Evolutionary conservation across 306 rosid species (phyloP), one percentile per base, ranked within the genome.

Genomic region (Purshia tridentata): DNA sequence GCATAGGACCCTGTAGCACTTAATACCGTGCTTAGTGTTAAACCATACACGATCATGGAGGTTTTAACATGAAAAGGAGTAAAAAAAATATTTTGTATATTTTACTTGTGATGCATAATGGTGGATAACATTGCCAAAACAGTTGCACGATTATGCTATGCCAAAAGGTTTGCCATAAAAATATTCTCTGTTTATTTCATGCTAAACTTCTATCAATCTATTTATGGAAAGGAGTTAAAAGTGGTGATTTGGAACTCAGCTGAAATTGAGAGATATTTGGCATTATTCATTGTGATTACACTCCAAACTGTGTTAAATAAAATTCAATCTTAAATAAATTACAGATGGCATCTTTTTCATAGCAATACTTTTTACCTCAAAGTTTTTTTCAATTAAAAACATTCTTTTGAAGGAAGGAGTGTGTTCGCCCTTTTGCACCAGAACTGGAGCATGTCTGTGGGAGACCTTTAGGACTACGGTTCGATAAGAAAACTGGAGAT

Each of bases 391-490:
- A 58, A 56, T 67, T 66, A 54, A 18, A 39, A 55, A 78, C 53
- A 3, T 57, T 70, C 42, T 81, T 79, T 61, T 82, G 37, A 37
- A 89, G 97, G 96, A 80, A 88, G 77, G 80, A 71, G 15, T 94
- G 98, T 44, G 54, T 71, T 8, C 86, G 84, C 62, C 95, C 97
- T 48, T 85, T 89, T 66, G 98, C 97, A 23, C 97, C 77, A 44
- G 94, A 94, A 57, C 40, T 87, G 86, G 98, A 94, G 86, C 97
- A 91, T 66, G 67, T 88, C 45, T 94, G 98, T 76, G 98, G 97
- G 78, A 86, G 97, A 72, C 98, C 97, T 37, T 79, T 94, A 70
- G 98, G 97, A 52, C 77, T 91, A 19, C 85, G 76, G 55, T 94
- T 91, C 52, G 90, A 89, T 41, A 85, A 84, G 88, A 86, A 85